These are phyloP conservation scores for Starmerella riodocensis DNA, from an alignment of 805 yeast species.

Conservation along the genomic window DNA sequence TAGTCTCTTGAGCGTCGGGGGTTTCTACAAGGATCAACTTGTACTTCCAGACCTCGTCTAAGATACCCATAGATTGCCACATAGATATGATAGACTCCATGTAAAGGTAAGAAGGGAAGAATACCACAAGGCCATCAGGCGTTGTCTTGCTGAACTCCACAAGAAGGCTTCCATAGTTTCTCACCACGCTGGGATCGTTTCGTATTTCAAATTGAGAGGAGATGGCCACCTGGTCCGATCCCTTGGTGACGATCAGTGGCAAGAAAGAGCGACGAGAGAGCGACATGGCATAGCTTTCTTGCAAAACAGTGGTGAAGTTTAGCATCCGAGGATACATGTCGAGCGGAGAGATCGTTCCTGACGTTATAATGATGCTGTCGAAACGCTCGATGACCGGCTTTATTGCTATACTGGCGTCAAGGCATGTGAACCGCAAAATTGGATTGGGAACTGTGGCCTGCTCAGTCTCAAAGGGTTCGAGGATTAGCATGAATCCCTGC, in stretches of 20 bases:
- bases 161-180: conserved; percentile 86
- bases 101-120: conserved; percentile 90
- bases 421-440: conserved; percentile 77
- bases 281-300: conserved; percentile 93
- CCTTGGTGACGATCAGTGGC: conserved; percentile 93
- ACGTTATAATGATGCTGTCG: conserved; percentile 83
- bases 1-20: conserved; percentile 97
- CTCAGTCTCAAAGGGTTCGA: conserved; percentile 92
- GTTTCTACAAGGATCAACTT: conserved; percentile 91
- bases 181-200: conserved; percentile 93
- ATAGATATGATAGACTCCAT: conserved; percentile 96
- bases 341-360: conserved; percentile 95
- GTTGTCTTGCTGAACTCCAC: conserved; percentile 90
- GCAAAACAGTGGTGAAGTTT: conserved; percentile 82
- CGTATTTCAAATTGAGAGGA: conserved; percentile 93
- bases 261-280: conserved; percentile 80
- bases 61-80: conserved; percentile 98
- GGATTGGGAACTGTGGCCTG: conserved; percentile 97
- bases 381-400: conserved; percentile 93
- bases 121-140: conserved; percentile 96
- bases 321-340: conserved; percentile 98
- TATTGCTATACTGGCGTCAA: conserved; percentile 95
- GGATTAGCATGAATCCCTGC: conserved; percentile 74
- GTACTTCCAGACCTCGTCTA: conserved; percentile 97
- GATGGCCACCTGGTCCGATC: conserved; percentile 94